Evolutionary conservation across 208 protist genomes (phyloP), one percentile per base, ranked within the genome.

Genomic region (Leishmania martiniquensis): DNA sequence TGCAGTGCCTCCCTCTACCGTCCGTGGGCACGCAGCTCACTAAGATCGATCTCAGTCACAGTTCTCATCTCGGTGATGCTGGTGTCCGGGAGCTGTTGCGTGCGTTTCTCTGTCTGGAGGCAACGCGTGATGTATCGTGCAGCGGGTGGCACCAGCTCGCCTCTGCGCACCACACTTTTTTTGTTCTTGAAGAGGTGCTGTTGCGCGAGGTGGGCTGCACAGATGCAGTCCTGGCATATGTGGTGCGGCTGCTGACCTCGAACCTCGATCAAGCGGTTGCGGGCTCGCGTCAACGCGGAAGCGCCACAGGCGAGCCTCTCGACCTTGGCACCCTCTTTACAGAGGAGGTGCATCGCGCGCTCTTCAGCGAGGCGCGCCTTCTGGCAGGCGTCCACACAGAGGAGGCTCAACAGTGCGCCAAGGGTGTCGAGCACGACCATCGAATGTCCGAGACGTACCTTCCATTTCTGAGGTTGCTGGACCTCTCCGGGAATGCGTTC

Each of bases 31-130:
- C 39, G 1, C 69, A 71, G 25, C 17, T 87, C 4, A 81, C 76
- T 2, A 65, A 69, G 25, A 37, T 85, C 20, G 84, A 87, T 54
- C 54, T 87, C 15, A 87, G 81, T 25, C 52, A 85, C 60, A 85
- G 75, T 22, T 4, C 54, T 12, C 29, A 59, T 62, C 6, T 85
- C 42, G 72, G 77, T 1, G 74, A 72, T 60, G 6, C 39, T 13
- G 72, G 76, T 29, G 59, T 87, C 20, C 45, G 60, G 7, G 29
- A 72, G 47, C 47, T 85, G 10, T 42, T 87, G 29, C n/a, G 72
- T 0, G 66, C 71, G 0, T 22, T 85, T 12, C 22, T 84, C 0
- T 20, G 70, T 10, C 70, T 85, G 25, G 83, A 87, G 49, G 63
- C 45, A 10, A 66, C 72, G 1, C 47, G 77, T 25, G n/a, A 32